Evolutionary conservation across 2,329 filamentous ascomycete genomes (phyloP), one percentile per base, ranked within the genome.

Genomic region (Huntiella savannae): DNA sequence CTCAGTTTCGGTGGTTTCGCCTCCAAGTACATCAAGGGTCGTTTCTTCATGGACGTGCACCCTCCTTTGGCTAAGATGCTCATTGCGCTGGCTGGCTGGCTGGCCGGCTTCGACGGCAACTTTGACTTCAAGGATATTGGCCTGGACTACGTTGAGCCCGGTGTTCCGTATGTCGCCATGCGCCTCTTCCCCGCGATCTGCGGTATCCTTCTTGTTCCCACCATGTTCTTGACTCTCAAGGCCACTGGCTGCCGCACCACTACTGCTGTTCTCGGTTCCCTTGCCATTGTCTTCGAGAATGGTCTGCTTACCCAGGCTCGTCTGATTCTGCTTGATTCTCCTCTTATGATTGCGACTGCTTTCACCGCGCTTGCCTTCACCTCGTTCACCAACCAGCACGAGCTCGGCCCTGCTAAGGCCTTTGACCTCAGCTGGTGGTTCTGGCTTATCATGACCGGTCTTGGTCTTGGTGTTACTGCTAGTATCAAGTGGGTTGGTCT

Each of bases 1-100:
- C 19, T 53, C 57, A 94, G 86, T 65, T 98, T 98, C 62, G 91
- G 91, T 61, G 91, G 91, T 42, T 98, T 98, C 60, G 91, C 91
- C 53, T 85, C 82, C 56, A 98, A 98, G 64, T 98, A 98, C 63
- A 96, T 98, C 72, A 96, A 98, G 70, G 91, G 91, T 58, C 81
- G 73, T 61, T 98, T 98, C 73, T 98, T 98, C 64, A 98, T 98
- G 91, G 91, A 98, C 60, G 91, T 98, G n/a, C 91, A 98, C 60
- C 91, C 91, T 32, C 91, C 91, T 40, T 72, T 98, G 50, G 91
- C 91, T 54, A 98, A 98, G 69, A 76, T 98, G 60, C 77, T 98
- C 54, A 88, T 98, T 57, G 93, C 91, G 45, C 75, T 98, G 50
- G 86, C 87, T 52, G 91, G 88, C 55, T 98, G 82, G 79, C 64